Evolutionary conservation across 2,329 filamentous ascomycete genomes (phyloP).

Genomic region (Rutstroemia sp.): DNA sequence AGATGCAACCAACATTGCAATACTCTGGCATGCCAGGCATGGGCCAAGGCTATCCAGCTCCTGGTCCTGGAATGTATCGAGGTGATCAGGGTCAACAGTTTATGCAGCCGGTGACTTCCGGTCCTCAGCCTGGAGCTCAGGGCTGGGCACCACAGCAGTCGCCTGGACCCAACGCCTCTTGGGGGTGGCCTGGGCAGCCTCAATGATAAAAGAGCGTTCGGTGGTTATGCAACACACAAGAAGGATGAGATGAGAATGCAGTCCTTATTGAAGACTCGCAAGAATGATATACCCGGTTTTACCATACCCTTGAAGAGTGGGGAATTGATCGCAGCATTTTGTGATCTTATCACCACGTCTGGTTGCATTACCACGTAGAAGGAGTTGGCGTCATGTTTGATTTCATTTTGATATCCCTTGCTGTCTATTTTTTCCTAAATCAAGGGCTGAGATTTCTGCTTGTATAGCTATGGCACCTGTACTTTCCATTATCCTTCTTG

Average conservation of each 20-base stretch:
- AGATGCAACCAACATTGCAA: constrained; percentile 52
- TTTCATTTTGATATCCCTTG: background rate
- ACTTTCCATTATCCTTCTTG: background rate
- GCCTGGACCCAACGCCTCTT: constrained; percentile 20
- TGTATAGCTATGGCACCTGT: background rate
- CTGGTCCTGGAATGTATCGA: constrained; percentile 48
- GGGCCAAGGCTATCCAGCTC: constrained; percentile 48
- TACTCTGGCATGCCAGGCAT: constrained; percentile 58
- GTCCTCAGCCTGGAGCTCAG: constrained; percentile 25
- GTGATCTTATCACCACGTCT: background rate
- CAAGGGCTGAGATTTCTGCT: background rate
- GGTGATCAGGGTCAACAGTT: constrained; percentile 59
- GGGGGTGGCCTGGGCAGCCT: constrained; percentile 27
- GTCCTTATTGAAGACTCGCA: background rate
- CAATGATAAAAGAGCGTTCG: constrained; percentile 14
- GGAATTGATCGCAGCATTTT: background rate
- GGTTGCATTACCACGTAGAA: background rate
- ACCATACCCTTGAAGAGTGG: background rate
- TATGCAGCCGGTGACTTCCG: constrained; percentile 52
- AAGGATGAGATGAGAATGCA: constrained; percentile 15
- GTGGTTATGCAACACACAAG: constrained; percentile 16
- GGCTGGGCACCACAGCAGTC: constrained; percentile 29
- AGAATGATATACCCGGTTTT: background rate
- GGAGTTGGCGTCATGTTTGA: background rate
- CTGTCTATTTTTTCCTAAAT: background rate